Evolutionary conservation across 106 monocot genomes (phyloP), one percentile per base, ranked within the genome.

Genomic region (Phalaenopsis aphrodite): DNA sequence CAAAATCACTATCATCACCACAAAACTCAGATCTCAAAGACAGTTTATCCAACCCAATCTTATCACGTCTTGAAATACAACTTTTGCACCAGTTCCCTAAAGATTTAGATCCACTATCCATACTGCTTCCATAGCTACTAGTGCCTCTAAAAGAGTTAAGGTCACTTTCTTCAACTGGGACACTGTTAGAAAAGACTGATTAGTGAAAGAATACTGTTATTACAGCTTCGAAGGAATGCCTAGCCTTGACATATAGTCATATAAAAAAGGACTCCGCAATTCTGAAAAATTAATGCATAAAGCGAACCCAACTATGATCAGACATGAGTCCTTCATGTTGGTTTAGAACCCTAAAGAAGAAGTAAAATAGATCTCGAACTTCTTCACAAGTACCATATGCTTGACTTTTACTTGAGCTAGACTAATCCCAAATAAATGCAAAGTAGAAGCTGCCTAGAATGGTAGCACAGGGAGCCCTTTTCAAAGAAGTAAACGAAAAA

Each of bases 51-150:
- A 84, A 61, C 73, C 82, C 68, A 49, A 47, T 21, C 14, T 52
- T 57, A 19, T 74, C 80, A 17, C 71, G 56, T 55, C 72, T 65
- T 37, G 43, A 6, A 46, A 48, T 36, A 73, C 77, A 55, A 42
- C 69, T 79, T 46, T 52, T 82, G 71, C 23, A 79, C 79, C 64
- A 81, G 8, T 76, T 41, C 61, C 43, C 79, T 84, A 78, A 67
- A 84, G 47, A 82, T 73, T 85, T 85, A 66, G 74, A 11, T 78
- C 75, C 55, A n/a, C 78, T 82, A 72, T 93, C 93, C 82, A 78
- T 55, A 86, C 93, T 89, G 75, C 87, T 90, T 42, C 81, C 87
- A 77, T 93, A 90, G 77, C 84, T 87, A 78, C 87, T 86, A 36
- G 89, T 91, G 85, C 89, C 93, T 72, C 80, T 84, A 38, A 39